Base-by-base conservation (phyloP, 768 basidiomycete genomes). In the Psilocybe cyanescens region DNA sequence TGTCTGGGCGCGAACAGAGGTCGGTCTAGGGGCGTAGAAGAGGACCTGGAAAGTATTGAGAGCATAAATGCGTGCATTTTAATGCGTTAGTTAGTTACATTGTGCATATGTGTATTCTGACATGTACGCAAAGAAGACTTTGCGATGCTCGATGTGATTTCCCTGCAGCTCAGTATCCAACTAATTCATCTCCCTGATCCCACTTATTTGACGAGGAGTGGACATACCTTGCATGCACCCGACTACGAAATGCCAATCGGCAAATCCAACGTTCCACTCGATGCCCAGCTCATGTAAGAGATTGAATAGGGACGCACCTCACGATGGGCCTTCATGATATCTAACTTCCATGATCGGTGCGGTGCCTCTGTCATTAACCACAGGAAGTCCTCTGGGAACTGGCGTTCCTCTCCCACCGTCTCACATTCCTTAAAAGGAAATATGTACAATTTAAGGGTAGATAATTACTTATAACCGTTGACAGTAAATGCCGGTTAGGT, bases 321-420 rank as follows among this genome's bases (percentile, higher is more conserved):
- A 0, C 97, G 97, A 70, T 99, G 95, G 0, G 92, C 90, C 69
- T 96, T 96, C 81, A 99, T 84, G 63, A 99, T 98, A 6, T 86
- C 90, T 78, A 86, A 88, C 60, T 97, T 79, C 57, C 97, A 79
- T 14, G 88, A 87, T 52, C 97, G 86, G 75, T 99, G 97, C 2
- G 97, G 97, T 71, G 99, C 97, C 76, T 99, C 97, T 0, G 94
- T 97, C 89, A 98, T 92, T 47, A 96, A 71, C 97, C 97, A 99
- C 30, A 98, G 81, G 69, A 97, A 99, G 67, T 99, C 97, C 0
- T 80, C 74, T 1, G 92, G 90, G 68, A n/a, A n/a, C n/a, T n/a
- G n/a, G n/a, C n/a, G n/a, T n/a, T n/a, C n/a, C n/a, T n/a, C n/a
- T n/a, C n/a, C n/a, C n/a, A n/a, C n/a, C n/a, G n/a, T n/a, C n/a